Evolutionary conservation across 345 rosid species (phyloP), one percentile per base, ranked within the genome.

Genomic region (Cardiospermum halicacabum): DNA sequence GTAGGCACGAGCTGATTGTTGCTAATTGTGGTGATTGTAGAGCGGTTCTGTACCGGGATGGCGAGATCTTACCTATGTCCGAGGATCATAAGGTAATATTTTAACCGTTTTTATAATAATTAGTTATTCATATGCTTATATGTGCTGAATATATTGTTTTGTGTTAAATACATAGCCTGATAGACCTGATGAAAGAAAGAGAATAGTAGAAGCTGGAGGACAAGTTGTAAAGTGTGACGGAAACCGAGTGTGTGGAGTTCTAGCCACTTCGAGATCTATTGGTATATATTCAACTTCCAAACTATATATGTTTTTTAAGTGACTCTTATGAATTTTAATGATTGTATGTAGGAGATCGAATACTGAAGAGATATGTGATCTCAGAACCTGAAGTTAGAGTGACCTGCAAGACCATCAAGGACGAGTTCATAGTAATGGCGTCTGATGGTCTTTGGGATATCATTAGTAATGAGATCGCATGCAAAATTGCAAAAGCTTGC

Each of bases 1-100:
- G 80, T 36, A 27, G 48, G 53, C 63, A 68, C 50, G 78, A 72
- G 64, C 5, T 80, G 3, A 77, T 77, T 63, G 79, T 69, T 65
- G 82, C 81, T 4, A 77, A 77, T 58, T 68, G 84, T 9, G 87
- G 87, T 16, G 75, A 80, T 45, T 80, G 75, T 0, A 74, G 78
- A 48, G 80, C 70, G 8, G 80, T 77, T 11, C 7, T 82, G 18
- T 72, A 61, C 21, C 75, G 77, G 0, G 68, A 59, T 2, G 77
- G 75, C 11, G 63, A 55, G 15, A 74, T 72, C 8, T 11, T 75
- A 31, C 75, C 82, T 11, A 37, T 73, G 65, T 71, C 82, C 1
- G 26, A 24, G 2, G 80, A 77, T 68, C 80, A 74, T 31, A 71
- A 76, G 79, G 83, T 69, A 37, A 67, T 25, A 30, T 19, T 5